Conservation (phyloP, 75 land plant species). For the Sequoia sempervirens region DNA sequence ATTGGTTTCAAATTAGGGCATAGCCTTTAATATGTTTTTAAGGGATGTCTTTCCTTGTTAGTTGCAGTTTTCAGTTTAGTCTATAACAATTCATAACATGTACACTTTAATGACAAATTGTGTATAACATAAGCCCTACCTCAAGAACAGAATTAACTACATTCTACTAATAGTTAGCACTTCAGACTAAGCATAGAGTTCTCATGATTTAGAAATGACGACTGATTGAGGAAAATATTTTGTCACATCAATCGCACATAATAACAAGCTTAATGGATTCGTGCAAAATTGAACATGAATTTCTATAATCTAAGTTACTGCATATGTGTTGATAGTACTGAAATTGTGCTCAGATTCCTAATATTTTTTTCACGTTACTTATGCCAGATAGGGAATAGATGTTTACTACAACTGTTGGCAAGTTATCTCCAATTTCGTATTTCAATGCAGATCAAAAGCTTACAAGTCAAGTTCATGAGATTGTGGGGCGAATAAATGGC, state of each 20-base stretch:
- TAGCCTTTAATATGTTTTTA: not conserved
- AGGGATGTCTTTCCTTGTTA: not conserved
- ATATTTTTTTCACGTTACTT: not conserved
- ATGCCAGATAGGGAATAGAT: not conserved
- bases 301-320: not conserved
- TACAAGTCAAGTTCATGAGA: conserved; percentile 99
- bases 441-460: conserved; percentile 83
- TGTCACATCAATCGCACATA: not conserved
- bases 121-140: not conserved
- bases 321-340: not conserved
- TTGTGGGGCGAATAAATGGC: conserved; percentile 99
- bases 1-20: not conserved
- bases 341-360: not conserved
- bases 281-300: not conserved
- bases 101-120: not conserved
- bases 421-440: not conserved
- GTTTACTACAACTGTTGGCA: not conserved
- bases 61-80: not conserved
- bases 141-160: not conserved
- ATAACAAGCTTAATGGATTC: not conserved
- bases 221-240: not conserved
- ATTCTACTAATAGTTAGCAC: not conserved
- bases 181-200: not conserved
- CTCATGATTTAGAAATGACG: not conserved
- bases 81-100: not conserved